These are phyloP conservation scores for Saksenaea oblongispora DNA, from an alignment of 371 early-diverging fungal species.

Conservation along the genomic window DNA sequence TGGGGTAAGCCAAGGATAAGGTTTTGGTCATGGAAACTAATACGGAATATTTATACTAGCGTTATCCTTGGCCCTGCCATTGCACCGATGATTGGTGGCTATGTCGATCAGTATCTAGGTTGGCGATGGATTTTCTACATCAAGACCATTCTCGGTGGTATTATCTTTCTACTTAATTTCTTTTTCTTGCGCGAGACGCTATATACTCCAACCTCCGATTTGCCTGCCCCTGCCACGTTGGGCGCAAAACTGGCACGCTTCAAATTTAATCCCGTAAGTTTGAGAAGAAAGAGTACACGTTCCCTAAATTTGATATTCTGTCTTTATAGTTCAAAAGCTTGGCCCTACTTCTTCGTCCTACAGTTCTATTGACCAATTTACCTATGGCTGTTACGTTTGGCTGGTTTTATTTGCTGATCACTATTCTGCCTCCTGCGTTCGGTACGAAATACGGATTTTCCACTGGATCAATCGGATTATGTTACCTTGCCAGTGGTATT, in stretches of 20 bases:
- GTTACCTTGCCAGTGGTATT: constrained; percentile 51
- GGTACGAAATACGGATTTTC: constrained; percentile 37
- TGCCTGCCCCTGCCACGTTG: constrained; percentile 1
- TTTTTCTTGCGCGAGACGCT: constrained; percentile 58
- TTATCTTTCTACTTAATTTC: constrained; percentile 35
- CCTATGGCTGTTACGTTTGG: constrained; percentile 45
- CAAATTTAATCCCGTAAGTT: constrained; percentile 42
- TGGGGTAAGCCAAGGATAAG: constrained; percentile 20
- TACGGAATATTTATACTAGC: constrained; percentile 17
- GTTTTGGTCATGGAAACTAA: background rate
- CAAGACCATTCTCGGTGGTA: constrained; percentile 51
- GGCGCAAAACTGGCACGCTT: constrained; percentile 10
- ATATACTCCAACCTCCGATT: constrained; percentile 17
- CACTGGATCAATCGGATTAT: constrained; percentile 50
- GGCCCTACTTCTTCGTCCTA: constrained; percentile 18
- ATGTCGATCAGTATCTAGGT: constrained; percentile 47
- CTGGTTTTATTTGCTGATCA: constrained; percentile 50
- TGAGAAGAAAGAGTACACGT: background rate
- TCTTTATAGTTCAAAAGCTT: constrained; percentile 32
- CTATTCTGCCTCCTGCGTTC: constrained; percentile 46
- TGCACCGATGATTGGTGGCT: constrained; percentile 60
- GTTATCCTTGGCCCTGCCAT: constrained; percentile 56
- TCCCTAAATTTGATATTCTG: background rate
- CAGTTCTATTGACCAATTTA: constrained; percentile 23
- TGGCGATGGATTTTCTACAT: constrained; percentile 65